Base-by-base conservation (phyloP, 768 basidiomycete genomes). In the Lyophyllum decastes region DNA sequence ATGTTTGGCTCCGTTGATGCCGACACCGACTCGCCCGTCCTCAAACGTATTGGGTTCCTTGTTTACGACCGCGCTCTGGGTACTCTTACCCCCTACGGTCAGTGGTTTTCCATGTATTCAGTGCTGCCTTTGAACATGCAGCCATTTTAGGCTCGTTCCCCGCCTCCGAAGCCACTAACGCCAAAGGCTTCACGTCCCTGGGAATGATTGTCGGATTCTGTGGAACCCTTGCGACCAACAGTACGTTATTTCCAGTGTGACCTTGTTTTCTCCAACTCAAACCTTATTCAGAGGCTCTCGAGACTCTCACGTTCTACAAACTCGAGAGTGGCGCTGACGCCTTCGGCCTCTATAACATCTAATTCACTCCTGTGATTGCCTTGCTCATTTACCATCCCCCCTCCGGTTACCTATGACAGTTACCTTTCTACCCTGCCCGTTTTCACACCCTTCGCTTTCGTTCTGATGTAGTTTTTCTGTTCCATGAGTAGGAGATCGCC, bases 131-230 rank as follows among this genome's bases (percentile, higher is more conserved):
- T 17, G 14, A n/a, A n/a, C n/a, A 38, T 38, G 3, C 35, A 7
- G 11, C 14, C 8, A 3, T 41, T 41, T 4, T 41, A 41, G 40
- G 40, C 40, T 2, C 40, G 17, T 41, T 4, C 17, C 54, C 54
- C 10, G 2, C 41, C 27, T 5, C 41, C 14, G 22, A 16, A 10
- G 21, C 47, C 4, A 11, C 30, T 3, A 5, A 19, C 12, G 34
- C 45, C 43, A 40, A 27, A 27, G 58, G 58, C 33, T 55, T 60
- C 49, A 27, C 21, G 11, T 46, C 54, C 0, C 54, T 59, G n/a
- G 58, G 49, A n/a, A 46, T 51, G 25, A 47, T 60, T 25, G 34
- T 35, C 34, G 49, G 49, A 2, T 59, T 59, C 26, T 34, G 54
- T n/a, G 52, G 54, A 21, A 45, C 53, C 7, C 3, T 4, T 7